Base-by-base conservation (phyloP, 202 grass and related monocot genomes). In the Panicum virgatum region DNA sequence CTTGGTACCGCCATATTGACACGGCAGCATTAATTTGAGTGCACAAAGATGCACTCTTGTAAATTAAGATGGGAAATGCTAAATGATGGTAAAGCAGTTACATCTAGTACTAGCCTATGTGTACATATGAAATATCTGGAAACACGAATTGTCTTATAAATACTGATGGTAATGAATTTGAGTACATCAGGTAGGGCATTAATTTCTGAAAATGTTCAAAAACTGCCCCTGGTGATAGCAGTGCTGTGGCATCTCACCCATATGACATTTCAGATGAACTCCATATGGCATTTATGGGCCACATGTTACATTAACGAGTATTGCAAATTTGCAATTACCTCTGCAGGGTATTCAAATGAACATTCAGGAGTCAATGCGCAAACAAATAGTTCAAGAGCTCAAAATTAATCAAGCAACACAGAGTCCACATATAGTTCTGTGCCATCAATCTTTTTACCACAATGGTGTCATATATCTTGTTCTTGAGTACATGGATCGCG, bases 391-490 rank as follows among this genome's bases (percentile, higher is more conserved):
- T 54, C 96, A 98, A 84, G 92, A 98, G 75, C 90, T 98, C 34
- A 98, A 98, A 93, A 98, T 98, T 88, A 98, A 98, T 84, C 89
- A 91, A 86, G 96, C 90, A 73, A 82, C 92, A 62, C 87, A 88
- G 87, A 90, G 78, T 70, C 84, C 96, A 6, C 79, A 91, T 79
- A 78, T 95, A 42, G 96, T 98, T 78, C 78, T 89, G 77, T 98
- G 92, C 38, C 91, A 95, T 59, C 90, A 98, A 84, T 93, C 92
- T 42, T 98, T 98, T 80, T 98, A 98, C 69, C 96, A 93, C 73
- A 98, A 98, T 76, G 96, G 96, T 67, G 90, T 98, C 66, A 98
- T 98, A 86, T 98, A 88, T 88, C 96, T 98, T 71, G 90, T 98
- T 54, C 78, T 98, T 66, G 96, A 98, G 76, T 95, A 98, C 82